Evolutionary conservation across 768 basidiomycete species (phyloP).

Genomic region (Lactifluus hygrophoroides): DNA sequence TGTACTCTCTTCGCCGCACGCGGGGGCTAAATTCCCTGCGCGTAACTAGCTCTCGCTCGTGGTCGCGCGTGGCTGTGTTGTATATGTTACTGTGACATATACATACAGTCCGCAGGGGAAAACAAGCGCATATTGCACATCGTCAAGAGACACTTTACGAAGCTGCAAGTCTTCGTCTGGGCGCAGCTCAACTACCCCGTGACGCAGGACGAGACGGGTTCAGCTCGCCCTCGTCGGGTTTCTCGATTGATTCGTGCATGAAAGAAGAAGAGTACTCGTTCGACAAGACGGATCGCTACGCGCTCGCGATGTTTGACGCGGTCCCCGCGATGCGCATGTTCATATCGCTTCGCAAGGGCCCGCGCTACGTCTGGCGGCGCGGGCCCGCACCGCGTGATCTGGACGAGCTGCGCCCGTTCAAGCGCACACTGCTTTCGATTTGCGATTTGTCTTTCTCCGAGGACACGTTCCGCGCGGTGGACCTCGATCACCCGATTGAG

Average conservation of each 20-base stretch:
- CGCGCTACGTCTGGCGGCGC: constrained; percentile 8
- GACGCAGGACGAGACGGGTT: constrained; percentile 5
- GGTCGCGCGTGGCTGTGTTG: neutral
- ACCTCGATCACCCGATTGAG: constrained; percentile 2
- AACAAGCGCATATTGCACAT: constrained; percentile 15
- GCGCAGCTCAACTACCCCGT: constrained; percentile 2
- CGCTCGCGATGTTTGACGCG: constrained; percentile 8
- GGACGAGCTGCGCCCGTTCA: neutral
- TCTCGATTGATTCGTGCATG: constrained; percentile 12
- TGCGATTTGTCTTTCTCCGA: neutral
- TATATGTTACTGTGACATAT: neutral
- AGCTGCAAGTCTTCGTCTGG: constrained; percentile 16
- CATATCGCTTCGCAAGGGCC: constrained; percentile 13
- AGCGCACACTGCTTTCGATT: constrained; percentile 3
- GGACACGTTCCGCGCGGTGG: constrained; percentile 8
- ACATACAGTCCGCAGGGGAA: constrained; percentile 8
- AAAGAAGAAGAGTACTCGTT: constrained; percentile 9
- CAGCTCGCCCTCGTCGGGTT: constrained; percentile 5
- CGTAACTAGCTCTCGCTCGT: neutral
- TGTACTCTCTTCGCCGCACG: neutral
- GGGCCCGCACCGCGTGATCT: neutral
- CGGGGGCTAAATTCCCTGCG: neutral
- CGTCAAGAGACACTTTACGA: constrained; percentile 6
- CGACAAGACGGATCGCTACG: constrained; percentile 14
- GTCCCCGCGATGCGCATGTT: constrained; percentile 15